Base-by-base conservation (phyloP, 1,139 yeast species). In the Magnusiomyces sp. region DNA sequence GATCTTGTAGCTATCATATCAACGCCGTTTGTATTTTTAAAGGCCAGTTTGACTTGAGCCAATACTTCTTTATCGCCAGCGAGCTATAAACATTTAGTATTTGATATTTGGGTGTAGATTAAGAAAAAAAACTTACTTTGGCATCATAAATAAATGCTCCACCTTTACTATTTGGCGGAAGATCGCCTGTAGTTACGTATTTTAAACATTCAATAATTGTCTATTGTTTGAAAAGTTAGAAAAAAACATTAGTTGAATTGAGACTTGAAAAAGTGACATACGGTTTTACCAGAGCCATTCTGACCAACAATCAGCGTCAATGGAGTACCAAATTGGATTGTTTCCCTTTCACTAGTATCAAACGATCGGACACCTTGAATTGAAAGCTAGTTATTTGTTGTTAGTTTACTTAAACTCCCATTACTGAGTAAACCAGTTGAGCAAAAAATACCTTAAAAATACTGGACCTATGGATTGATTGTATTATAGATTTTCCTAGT, bases 81-180 rank as follows among this genome's bases (percentile, higher is more conserved):
- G 49, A 70, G 47, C 51, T 50, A 17, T 20, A 20, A 2, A 33
- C 11, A 23, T 23, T 23, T n/a, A 42, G 49, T 55, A 45, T 17
- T 17, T 5, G 9, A 20, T 19, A 19, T 48, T 44, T 43, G 46
- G 7, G 39, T 16, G 32, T n/a, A 13, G 11, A 32, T 44, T 11
- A n/a, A n/a, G n/a, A n/a, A n/a, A n/a, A n/a, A n/a, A 16, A 2
- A 33, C 52, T 86, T 46, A 51, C 77, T 56, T 83, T 81, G 0
- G 98, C 98, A 70, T 94, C 98, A 63, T 90, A 94, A 5, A 94
- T 80, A 64, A 94, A 94, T 1, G 97, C 97, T 3, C 97, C 97
- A 48, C 95, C 96, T 65, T 87, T 89, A 45, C 94, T 82, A 62
- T 90, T 90, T 2, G 98, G 98, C 0, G 99, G 99, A 54, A 90